Base-by-base conservation (phyloP, 2,329 filamentous ascomycete species). In the Aspergillus texensis region DNA sequence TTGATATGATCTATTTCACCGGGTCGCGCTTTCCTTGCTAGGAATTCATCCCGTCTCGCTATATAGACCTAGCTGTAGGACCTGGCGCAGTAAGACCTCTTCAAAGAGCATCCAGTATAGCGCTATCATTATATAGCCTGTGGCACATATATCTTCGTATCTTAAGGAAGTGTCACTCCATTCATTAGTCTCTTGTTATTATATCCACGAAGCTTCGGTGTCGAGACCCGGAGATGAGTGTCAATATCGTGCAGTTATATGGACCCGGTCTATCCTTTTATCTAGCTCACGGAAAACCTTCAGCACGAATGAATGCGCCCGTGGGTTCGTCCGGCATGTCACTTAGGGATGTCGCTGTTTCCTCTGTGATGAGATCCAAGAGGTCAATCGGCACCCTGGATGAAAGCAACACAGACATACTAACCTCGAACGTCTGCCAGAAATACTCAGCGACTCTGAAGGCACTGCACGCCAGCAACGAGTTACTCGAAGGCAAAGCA, bases 391-490 rank as follows among this genome's bases (percentile, higher is more conserved):
- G 11, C 12, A 36, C 11, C 59, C 21, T 12, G 6, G 28, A 48
- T 36, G 24, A 16, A n/a, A 24, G 21, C 8, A 10, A 32, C 21
- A 19, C 6, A 39, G 53, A 28, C 28, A 26, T 14, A 57, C 54
- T 36, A 43, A 50, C 24, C 39, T 57, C 56, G 28, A 34, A 36
- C 24, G 14, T 12, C 21, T 56, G 19, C 6, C 54, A 73, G 71
- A 67, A 54, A 58, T 69, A 69, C 54, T 65, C 65, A 30, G 55
- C 61, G 11, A 61, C 68, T 21, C 65, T 73, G 19, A 62, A 52
- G 16, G 67, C 70, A 6, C 65, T 77, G 19, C 58, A 71, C 30
- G 60, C 55, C 14, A 70, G 65, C 61, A 76, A 77, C 58, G 58
- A 71, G n/a, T 56, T 68, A 32, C 68, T 77, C 39, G 68, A 74